A percentile compares a stretch with the other conserved stretches of the same genome.
Evolutionary conservation across 139 green algal genomes (phyloP).

Genomic region (Coccomyxa sp.): DNA sequence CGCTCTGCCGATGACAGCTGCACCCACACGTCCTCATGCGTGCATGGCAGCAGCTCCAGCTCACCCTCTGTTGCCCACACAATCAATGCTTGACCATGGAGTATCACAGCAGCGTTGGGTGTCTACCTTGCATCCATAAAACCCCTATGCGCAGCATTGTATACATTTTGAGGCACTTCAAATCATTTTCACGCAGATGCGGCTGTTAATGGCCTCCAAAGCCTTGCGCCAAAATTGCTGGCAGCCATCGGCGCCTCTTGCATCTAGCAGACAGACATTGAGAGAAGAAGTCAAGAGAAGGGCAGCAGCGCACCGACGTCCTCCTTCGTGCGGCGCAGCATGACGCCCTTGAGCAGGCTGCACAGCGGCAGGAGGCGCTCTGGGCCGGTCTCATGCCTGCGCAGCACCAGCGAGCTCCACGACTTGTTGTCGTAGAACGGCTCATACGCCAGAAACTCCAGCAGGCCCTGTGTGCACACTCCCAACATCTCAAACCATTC

Average conservation of each 20-base stretch:
- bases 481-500: background rate
- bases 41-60: slow-evolving; percentile 50
- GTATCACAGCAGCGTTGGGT: background rate
- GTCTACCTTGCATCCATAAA: too few species aligned
- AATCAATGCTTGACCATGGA: background rate
- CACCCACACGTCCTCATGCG: slow-evolving; percentile 33
- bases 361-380: slow-evolving; percentile 16
- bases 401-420: slow-evolving; percentile 33
- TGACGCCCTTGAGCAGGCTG: slow-evolving; percentile 43
- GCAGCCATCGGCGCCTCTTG: too few species aligned
- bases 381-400: background rate
- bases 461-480: slow-evolving; percentile 29
- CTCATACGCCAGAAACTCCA: slow-evolving; percentile 52
- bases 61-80: slow-evolving; percentile 24
- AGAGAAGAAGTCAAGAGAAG: too few species aligned
- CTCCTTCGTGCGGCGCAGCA: slow-evolving; percentile 52
- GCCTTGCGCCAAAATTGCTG: too few species aligned
- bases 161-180: too few species aligned
- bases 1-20: slow-evolving; percentile 42
- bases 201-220: too few species aligned
- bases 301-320: slow-evolving; percentile 26
- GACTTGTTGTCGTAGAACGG: slow-evolving; percentile 26
- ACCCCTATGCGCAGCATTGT: too few species aligned
- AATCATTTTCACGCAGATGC: too few species aligned
- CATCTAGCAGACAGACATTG: too few species aligned